These are phyloP conservation scores for Nidula niveotomentosa DNA, from an alignment of 1,284 basidiomycete genomes.

Conservation along the genomic window DNA sequence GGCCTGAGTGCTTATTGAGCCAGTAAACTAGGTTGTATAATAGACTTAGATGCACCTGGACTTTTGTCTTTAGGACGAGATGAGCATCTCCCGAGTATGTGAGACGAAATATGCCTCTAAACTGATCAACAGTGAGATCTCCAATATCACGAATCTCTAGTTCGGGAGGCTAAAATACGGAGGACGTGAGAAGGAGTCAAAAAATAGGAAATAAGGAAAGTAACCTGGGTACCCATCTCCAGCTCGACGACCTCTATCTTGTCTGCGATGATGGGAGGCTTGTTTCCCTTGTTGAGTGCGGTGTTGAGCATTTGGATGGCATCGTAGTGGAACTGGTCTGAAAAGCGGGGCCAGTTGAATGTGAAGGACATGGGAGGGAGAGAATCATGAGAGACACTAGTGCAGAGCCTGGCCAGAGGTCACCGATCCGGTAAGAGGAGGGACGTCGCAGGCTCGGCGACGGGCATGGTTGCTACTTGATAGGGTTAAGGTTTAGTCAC, in stretches of 20 bases:
- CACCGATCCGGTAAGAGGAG: slow-evolving; percentile 2
- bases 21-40: no score
- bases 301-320: slow-evolving; percentile 93
- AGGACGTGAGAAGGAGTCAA: slow-evolving; percentile 1
- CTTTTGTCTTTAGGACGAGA: slow-evolving; percentile 94
- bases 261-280: slow-evolving; percentile 97
- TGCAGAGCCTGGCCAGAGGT: slow-evolving; percentile 6
- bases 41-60: slow-evolving; percentile 61
- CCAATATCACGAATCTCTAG: slow-evolving; percentile 98
- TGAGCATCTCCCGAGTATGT: slow-evolving; percentile 97
- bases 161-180: slow-evolving; percentile 78
- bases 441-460: no score
- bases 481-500: no score
- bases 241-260: slow-evolving; percentile 97
- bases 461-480: no score
- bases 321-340: slow-evolving; percentile 91
- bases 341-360: slow-evolving; percentile 98
- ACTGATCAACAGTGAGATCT: slow-evolving; percentile 94
- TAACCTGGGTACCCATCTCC: slow-evolving; percentile 95
- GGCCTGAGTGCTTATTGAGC: slow-evolving; percentile 49
- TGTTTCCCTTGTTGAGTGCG: slow-evolving; percentile 96
- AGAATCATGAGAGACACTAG: background rate
- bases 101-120: slow-evolving; percentile 95
- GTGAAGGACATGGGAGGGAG: slow-evolving; percentile 83
- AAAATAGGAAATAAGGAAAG: slow-evolving; percentile 15